Conservation (phyloP, 2,329 filamentous ascomycete species). For the Aquanectria penicillioides region DNA sequence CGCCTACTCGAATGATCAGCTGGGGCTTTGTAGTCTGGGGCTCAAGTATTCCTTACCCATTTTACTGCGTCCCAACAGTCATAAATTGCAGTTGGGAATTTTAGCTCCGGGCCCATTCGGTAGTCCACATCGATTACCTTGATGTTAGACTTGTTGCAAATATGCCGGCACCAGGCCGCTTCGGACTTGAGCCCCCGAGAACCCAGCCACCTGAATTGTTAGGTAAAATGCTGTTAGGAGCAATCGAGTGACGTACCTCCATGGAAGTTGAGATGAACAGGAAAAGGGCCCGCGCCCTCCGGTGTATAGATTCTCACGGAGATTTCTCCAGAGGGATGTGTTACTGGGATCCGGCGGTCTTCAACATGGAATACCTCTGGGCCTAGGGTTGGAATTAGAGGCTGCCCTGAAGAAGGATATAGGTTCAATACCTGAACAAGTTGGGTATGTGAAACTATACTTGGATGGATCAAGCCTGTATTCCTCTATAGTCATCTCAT, state of each 20-base stretch:
- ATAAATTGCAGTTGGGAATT: conserved; percentile 37
- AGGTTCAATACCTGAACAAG: conserved; percentile 29
- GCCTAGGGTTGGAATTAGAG: background rate
- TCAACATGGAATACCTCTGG: conserved; percentile 21
- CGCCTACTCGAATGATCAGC: background rate
- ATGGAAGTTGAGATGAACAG: conserved; percentile 40
- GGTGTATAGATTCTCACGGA: conserved; percentile 41
- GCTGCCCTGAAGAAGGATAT: background rate
- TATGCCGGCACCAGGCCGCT: conserved; percentile 41
- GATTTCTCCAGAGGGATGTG: conserved; percentile 36
- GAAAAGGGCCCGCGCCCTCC: conserved; percentile 39
- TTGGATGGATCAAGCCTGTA: conserved; percentile 38
- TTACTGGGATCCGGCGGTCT: conserved; percentile 37
- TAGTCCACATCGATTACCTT: conserved; percentile 44
- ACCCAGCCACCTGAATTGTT: conserved; percentile 38
- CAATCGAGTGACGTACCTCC: conserved; percentile 25
- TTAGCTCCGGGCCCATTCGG: conserved; percentile 39
- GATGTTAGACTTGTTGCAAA: conserved; percentile 40
- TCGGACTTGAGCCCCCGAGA: conserved; percentile 37
- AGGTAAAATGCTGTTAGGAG: background rate
- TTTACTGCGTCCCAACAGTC: conserved; percentile 43
- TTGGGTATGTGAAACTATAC: conserved; percentile 45
- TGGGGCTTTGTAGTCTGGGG: background rate
- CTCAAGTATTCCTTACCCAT: conserved; percentile 32
- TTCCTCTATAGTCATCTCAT: conserved; percentile 42